Evolutionary conservation across 306 rosid species (phyloP).

Genomic region (Hippophae tibetana): DNA sequence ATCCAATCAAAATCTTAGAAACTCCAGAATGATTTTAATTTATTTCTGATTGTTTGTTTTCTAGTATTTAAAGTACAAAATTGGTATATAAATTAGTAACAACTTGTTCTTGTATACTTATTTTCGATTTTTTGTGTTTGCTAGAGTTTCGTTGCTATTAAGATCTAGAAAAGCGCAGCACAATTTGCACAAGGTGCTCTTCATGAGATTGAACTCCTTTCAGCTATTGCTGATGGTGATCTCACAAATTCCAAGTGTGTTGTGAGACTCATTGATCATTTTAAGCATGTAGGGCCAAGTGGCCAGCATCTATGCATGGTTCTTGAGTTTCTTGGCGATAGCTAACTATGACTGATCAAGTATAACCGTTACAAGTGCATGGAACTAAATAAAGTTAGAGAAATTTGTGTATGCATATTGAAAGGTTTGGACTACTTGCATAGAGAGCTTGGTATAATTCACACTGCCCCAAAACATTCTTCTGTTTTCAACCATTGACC

Average conservation of each 20-base stretch:
- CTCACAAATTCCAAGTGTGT: constrained; percentile 68
- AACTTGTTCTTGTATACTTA: constrained; percentile 5
- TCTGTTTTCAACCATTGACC: constrained; percentile 67
- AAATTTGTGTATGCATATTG: constrained; percentile 72
- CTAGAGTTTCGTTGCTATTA: constrained; percentile 83
- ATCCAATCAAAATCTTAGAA: background rate
- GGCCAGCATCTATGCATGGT: constrained; percentile 98
- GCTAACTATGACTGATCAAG: constrained; percentile 75
- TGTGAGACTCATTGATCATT: constrained; percentile 71
- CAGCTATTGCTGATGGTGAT: constrained; percentile 51
- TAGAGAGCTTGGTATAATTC: constrained; percentile 79
- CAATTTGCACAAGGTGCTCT: constrained; percentile 89
- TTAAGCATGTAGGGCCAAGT: constrained; percentile 88
- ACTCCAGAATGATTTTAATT: background rate
- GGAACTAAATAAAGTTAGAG: constrained; percentile 66
- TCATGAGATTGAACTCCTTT: constrained; percentile 82
- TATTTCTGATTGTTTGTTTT: background rate
- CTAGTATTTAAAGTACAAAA: background rate
- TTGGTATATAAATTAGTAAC: background rate
- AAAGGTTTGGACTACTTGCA: constrained; percentile 87
- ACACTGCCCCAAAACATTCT: constrained; percentile 93
- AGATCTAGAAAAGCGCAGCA: constrained; percentile 95
- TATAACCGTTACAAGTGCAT: constrained; percentile 70
- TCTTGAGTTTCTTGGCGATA: constrained; percentile 92
- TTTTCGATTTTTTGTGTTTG: constrained; percentile 5